A percentile compares a stretch with the other conserved stretches of the same genome.
Evolutionary conservation across 352 stramenopile species (phyloP).

Genomic region (Pythium brachiatum): DNA sequence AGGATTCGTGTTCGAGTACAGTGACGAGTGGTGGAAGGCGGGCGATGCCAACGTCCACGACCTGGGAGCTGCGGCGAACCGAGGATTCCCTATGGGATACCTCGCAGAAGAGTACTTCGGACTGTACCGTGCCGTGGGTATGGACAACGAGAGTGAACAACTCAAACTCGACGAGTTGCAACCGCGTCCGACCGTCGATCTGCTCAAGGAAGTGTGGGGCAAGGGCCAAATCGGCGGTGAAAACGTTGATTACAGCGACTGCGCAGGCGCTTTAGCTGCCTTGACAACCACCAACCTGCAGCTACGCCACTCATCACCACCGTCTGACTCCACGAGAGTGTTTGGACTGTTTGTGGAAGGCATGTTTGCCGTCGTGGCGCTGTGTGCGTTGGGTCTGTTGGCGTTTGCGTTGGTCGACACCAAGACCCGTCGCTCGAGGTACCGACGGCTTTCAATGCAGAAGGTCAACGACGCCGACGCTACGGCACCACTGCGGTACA

Average conservation of each 20-base stretch:
- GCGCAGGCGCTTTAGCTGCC: conserved; percentile 3
- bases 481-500: neutral
- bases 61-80: conserved; percentile 40
- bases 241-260: conserved; percentile 36
- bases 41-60: conserved; percentile 53
- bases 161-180: conserved; percentile 25
- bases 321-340: neutral
- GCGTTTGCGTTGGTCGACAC: conserved; percentile 19
- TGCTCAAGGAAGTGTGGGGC: conserved; percentile 49
- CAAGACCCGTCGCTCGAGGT: conserved; percentile 24
- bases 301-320: neutral
- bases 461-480: neutral
- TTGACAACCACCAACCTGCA: neutral
- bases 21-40: conserved; percentile 75
- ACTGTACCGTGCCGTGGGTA: conserved; percentile 28
- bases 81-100: conserved; percentile 58
- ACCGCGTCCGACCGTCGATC: conserved; percentile 46
- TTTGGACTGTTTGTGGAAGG: conserved; percentile 19
- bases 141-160: neutral
- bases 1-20: conserved; percentile 78
- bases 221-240: conserved; percentile 35
- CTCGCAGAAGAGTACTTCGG: conserved; percentile 69
- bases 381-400: conserved; percentile 24
- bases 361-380: conserved; percentile 17
- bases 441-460: conserved; percentile 17